Evolutionary conservation across 2,329 filamentous ascomycete genomes (phyloP).

Genomic region (Sclerotinia borealis): DNA sequence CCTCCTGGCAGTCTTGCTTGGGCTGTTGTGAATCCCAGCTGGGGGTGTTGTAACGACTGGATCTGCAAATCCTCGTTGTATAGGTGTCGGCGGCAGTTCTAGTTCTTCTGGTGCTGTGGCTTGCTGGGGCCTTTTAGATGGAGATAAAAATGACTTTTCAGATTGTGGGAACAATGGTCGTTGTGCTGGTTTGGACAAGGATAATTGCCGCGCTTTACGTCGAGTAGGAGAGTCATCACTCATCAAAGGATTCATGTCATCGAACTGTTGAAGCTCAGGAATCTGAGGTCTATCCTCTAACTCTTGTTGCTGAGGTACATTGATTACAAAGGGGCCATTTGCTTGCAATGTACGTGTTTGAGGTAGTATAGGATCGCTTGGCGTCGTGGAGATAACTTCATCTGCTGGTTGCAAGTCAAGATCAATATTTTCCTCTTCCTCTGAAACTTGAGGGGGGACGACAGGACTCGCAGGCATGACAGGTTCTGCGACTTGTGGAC

Average conservation of each 20-base stretch:
- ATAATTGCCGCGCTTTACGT: conserved; percentile 8
- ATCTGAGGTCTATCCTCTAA: background rate
- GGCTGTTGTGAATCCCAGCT: conserved; percentile 53
- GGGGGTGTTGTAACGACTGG: conserved; percentile 50
- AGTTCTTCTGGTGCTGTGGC: conserved; percentile 43
- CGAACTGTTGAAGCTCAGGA: background rate
- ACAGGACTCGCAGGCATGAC: background rate
- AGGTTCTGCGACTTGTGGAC: background rate
- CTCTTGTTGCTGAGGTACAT: background rate
- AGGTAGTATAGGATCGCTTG: conserved; percentile 1
- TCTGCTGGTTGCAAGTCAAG: background rate
- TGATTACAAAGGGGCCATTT: background rate
- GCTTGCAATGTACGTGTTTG: background rate
- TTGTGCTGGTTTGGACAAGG: background rate
- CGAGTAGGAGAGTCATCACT: conserved; percentile 6
- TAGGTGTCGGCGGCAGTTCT: conserved; percentile 55
- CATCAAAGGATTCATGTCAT: conserved; percentile 2
- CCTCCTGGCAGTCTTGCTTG: conserved; percentile 43
- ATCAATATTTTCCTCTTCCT: background rate
- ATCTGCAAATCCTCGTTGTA: conserved; percentile 44
- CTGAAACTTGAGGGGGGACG: background rate
- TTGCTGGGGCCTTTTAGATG: background rate
- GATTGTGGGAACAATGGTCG: background rate
- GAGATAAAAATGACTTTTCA: background rate
- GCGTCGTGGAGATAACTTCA: background rate